These are phyloP conservation scores for Aspergillus persii DNA, from an alignment of 2,329 filamentous ascomycete species.

Conservation along the genomic window DNA sequence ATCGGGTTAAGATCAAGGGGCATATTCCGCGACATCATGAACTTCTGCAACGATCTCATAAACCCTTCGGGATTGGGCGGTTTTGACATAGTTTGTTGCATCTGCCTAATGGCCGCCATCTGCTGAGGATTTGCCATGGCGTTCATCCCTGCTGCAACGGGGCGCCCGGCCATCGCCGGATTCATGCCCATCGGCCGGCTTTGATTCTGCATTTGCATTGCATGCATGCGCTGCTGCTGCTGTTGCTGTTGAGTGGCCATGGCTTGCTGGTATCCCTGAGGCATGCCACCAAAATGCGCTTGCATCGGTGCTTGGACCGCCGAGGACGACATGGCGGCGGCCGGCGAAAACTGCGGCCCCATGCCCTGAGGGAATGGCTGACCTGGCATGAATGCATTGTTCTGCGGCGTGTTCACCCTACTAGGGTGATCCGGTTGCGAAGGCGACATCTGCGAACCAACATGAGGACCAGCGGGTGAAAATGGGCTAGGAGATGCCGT, in stretches of 20 bases:
- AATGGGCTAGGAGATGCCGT: slow-evolving; percentile 92
- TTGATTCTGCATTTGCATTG: slow-evolving; percentile 79
- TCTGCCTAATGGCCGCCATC: slow-evolving; percentile 50
- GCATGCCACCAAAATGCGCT: slow-evolving; percentile 51
- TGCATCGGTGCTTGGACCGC: slow-evolving; percentile 43
- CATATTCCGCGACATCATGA: slow-evolving; percentile 72
- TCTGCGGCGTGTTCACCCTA: slow-evolving; percentile 67
- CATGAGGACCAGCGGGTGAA: slow-evolving; percentile 71
- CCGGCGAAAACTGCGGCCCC: slow-evolving; percentile 42
- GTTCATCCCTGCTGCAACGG: slow-evolving; percentile 35
- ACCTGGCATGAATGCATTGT: slow-evolving; percentile 63
- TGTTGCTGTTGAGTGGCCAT: slow-evolving; percentile 71
- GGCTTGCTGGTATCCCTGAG: slow-evolving; percentile 54
- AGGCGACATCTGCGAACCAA: slow-evolving; percentile 70
- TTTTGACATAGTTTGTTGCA: slow-evolving; percentile 44
- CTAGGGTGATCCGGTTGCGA: slow-evolving; percentile 71
- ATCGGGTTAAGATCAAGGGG: slow-evolving; percentile 72
- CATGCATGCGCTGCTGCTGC: slow-evolving; percentile 63
- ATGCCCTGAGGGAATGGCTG: slow-evolving; percentile 41
- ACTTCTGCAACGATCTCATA: slow-evolving; percentile 71
- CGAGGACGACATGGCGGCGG: slow-evolving; percentile 39
- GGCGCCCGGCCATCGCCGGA: slow-evolving; percentile 34
- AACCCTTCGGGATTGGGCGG: slow-evolving; percentile 61
- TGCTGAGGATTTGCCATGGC: slow-evolving; percentile 41
- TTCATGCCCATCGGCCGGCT: slow-evolving; percentile 59